Evolutionary conservation across 164 flowering plant genomes (phyloP).

Genomic region (Tinospora cordifolia): DNA sequence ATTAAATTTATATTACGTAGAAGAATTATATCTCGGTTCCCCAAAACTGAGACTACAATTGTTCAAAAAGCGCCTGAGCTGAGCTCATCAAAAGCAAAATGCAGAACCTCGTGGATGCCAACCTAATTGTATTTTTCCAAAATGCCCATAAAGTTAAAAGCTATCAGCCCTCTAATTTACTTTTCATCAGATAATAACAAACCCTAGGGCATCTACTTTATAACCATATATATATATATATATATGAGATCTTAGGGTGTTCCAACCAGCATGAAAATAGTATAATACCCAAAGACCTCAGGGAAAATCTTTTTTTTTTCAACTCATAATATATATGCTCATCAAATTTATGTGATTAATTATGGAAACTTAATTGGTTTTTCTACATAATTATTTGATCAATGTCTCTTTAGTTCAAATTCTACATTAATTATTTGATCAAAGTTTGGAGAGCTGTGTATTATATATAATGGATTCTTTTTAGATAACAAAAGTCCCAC

Average conservation of each 20-base stretch:
- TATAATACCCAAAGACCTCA: no score
- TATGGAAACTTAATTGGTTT: no score
- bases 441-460: background rate
- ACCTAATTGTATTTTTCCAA: background rate
- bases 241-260: no score
- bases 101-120: background rate
- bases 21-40: background rate
- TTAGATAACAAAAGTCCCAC: background rate
- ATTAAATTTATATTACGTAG: background rate
- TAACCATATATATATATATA: no score
- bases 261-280: no score
- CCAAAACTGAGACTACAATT: background rate
- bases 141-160: background rate
- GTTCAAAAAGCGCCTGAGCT: background rate
- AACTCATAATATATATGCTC: no score
- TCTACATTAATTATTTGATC: no score
- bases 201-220: conserved; percentile 4
- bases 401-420: no score
- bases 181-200: no score
- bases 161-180: background rate
- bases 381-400: no score
- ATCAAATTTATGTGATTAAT: no score
- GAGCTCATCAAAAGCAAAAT: background rate
- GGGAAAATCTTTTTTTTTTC: no score
- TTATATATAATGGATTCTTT: background rate